phyloP scores from a whole-genome alignment of 495 filamentous ascomycete species.

The Elaphomyces granulatus region DNA sequence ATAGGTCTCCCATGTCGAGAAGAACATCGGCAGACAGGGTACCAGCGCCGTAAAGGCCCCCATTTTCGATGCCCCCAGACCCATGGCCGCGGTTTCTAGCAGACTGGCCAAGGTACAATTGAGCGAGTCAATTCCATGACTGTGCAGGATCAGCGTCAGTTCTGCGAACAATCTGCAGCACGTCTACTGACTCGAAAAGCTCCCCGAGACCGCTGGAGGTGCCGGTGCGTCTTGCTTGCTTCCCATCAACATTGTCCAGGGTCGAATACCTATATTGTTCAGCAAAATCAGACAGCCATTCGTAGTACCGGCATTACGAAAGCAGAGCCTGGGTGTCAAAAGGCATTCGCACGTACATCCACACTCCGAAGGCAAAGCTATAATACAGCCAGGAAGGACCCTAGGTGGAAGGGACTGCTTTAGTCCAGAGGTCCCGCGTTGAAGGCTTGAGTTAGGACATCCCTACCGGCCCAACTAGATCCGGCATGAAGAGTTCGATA shows the following conservation, averaged over 20 bases:
- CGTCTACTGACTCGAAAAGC: too few relatives aligned
- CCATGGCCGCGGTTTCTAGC: slow-evolving; percentile 82
- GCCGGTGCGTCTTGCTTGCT: slow-evolving; percentile 88
- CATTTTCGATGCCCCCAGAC: slow-evolving; percentile 61
- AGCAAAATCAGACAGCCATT: background rate
- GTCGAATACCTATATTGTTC: too few relatives aligned
- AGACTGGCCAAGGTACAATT: slow-evolving; percentile 91
- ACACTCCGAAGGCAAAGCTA: slow-evolving; percentile 84
- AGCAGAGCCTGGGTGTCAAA: too few relatives aligned
- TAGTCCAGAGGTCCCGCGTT: too few relatives aligned
- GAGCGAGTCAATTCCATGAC: slow-evolving; percentile 92
- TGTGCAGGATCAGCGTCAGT: slow-evolving; percentile 34
- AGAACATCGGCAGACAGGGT: slow-evolving; percentile 94
- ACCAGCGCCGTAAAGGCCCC: slow-evolving; percentile 85
- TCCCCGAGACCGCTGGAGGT: slow-evolving; percentile 91
- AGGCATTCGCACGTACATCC: slow-evolving; percentile 80
- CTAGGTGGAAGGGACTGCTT: slow-evolving; percentile 25
- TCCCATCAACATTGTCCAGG: slow-evolving; percentile 96
- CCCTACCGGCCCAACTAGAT: slow-evolving; percentile 81
- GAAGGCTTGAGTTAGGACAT: slow-evolving; percentile 15
- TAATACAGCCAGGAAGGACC: slow-evolving; percentile 87
- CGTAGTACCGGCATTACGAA: too few relatives aligned
- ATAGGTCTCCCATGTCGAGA: slow-evolving; percentile 98
- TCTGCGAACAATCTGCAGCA: slow-evolving; percentile 13
- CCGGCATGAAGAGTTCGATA: slow-evolving; percentile 72